Base-by-base conservation (phyloP, 2,329 filamentous ascomycete genomes). In the Colletotrichum sp. region DNA sequence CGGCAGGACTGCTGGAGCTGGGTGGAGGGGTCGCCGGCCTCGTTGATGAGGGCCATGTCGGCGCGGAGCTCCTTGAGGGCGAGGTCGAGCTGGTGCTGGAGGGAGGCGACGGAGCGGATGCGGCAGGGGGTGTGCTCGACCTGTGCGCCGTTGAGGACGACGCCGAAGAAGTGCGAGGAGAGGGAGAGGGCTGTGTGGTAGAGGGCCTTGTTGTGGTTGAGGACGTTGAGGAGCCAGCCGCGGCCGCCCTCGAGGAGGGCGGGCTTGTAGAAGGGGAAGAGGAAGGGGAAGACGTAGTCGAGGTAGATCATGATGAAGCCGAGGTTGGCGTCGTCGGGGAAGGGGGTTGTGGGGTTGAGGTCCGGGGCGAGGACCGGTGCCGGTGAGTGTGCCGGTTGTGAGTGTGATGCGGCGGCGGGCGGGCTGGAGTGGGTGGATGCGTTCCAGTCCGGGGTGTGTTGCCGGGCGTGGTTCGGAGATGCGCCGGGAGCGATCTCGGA, bases 211-310 rank as follows among this genome's bases (percentile, higher is more conserved):
- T 91, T 92, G 75, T 87, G 88, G 71, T 90, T 86, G 12, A 93
- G 84, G 57, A 91, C 84, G 34, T 90, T 88, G 44, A 93, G 83
- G 32, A 93, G 85, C 92, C 92, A 93, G 30, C 89, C 88, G 65
- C 90, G 88, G 16, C 91, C 92, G n/a, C 90, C 89, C 72, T 90
- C 85, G 5, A 90, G 84, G 8, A 92, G 80, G 4, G 86, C 85
- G 1, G 92, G 92, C 4, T 87, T 87, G 81, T 93, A 93, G 80
- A 92, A 91, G 4, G 92, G 92, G 79, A 91, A 93, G 2, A 93
- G 83, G 78, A 92, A 90, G 3, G 92, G 91, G 76, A 93, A 89
- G 24, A 93, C 86, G 77, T 91, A 89, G 81, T 93, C 92, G 62
- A 93, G 85, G 80, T 92, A 93, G 72, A 91, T 87, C 88, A 91